Conservation (phyloP, 2,329 filamentous ascomycete species). For the Aspergillus sp. region DNA sequence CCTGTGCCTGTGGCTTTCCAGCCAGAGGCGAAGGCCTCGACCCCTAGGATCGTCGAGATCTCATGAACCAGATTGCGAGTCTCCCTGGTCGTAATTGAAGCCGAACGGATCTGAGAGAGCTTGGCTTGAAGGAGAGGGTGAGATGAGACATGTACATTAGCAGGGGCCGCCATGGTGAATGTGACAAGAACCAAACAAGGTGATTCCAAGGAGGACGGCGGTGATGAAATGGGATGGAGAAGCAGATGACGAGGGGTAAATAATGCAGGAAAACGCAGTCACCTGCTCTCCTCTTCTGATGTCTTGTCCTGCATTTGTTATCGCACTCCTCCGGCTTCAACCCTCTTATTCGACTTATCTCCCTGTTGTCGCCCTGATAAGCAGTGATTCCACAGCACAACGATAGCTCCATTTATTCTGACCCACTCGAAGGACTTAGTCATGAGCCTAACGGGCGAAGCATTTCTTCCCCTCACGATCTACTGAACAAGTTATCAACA, state of each 20-base stretch:
- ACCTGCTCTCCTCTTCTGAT: conserved; percentile 8
- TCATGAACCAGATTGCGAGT: conserved; percentile 83
- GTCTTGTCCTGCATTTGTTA: background rate
- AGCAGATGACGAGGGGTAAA: conserved; percentile 12
- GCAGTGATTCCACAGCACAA: background rate
- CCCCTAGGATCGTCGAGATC: conserved; percentile 77
- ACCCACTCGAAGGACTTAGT: conserved; percentile 7
- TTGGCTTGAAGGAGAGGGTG: conserved; percentile 88
- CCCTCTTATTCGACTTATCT: background rate
- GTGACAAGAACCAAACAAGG: background rate
- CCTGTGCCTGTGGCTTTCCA: conserved; percentile 60
- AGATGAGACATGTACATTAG: conserved; percentile 70
- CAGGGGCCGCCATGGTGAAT: conserved; percentile 41
- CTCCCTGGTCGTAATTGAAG: conserved; percentile 67
- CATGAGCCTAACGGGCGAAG: background rate
- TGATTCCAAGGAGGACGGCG: conserved; percentile 1
- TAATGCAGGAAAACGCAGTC: conserved; percentile 8
- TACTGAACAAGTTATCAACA: background rate
- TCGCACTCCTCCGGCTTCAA: background rate
- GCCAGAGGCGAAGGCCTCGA: conserved; percentile 71
- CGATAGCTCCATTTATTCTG: background rate
- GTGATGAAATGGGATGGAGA: background rate
- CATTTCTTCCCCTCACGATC: conserved; percentile 4
- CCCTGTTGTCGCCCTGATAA: background rate
- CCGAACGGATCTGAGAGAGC: conserved; percentile 82